Base-by-base conservation (phyloP, 2,329 filamentous ascomycete genomes). In the Beauveria brongniartii region DNA sequence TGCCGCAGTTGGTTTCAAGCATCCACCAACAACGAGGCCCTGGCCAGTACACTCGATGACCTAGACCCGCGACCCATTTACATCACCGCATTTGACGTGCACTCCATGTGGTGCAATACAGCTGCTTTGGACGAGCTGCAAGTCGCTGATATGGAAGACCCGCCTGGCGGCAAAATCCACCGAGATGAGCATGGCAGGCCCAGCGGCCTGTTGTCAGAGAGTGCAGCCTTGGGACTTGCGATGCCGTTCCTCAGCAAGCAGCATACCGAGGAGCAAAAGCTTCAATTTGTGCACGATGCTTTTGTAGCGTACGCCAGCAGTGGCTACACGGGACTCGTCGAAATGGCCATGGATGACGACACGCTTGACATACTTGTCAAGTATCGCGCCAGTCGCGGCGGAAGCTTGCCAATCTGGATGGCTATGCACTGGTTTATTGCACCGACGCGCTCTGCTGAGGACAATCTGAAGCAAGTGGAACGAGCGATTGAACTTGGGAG, bases 311-410 rank as follows among this genome's bases (percentile, higher is more conserved):
- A 78, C 55, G 72, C 72, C 56, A 64, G 68, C 1, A 73, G 72
- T 1, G 77, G 77, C 6, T 76, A 74, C 53, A 80, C 77, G 1
- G 75, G 77, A 0, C 69, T 76, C 12, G 70, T 79, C 3, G 77
- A 80, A 20, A 80, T 80, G 77, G 77, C 77, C 37, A 78, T 79
- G 77, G 77, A 79, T 60, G 74, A 78, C 34, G 73, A 71, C 30
- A 71, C 70, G 0, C 78, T 77, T 76, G 73, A 75, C 37, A 71
- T 75, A 0, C 66, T 79, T 8, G 64, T 74, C 3, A 69, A 63
- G 24, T 62, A 64, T 22, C 20, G 43, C 37, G 70, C 72, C 0
- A 68, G 78, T 1, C 71, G 66, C 10, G 55, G 55, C 53, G 44
- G 57, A 65, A 26, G 64, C 71, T 55, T 69, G 5, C 70, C 75